Evolutionary conservation across 106 monocot species (phyloP).

Genomic region (Dactylorhiza incarnata): DNA sequence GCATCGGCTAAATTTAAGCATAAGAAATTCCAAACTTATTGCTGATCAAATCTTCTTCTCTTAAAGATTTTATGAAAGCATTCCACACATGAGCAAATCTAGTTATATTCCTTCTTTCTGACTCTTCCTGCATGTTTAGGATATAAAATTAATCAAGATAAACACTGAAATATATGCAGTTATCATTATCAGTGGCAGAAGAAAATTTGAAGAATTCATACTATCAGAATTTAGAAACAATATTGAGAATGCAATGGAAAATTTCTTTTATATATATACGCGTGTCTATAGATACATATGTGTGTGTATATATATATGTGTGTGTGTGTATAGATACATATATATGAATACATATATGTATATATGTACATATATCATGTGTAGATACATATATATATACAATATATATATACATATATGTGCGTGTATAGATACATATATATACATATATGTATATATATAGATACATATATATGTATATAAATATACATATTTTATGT

Average conservation of each 20-base stretch:
- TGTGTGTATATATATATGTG: no score
- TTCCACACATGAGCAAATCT: slow-evolving; percentile 91
- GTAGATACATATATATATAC: no score
- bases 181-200: slow-evolving; percentile 1
- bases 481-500: no score
- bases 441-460: no score
- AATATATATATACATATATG: no score
- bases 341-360: no score
- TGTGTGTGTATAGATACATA: no score
- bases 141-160: slow-evolving; percentile 7
- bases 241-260: not conserved
- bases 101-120: slow-evolving; percentile 49
- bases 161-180: not conserved
- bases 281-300: no score
- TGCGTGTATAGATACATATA: no score
- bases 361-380: no score
- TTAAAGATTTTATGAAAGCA: slow-evolving; percentile 62
- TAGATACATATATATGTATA: no score
- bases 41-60: slow-evolving; percentile 81
- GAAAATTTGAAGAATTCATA: not conserved
- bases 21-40: slow-evolving; percentile 33
- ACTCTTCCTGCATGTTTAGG: slow-evolving; percentile 51
- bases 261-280: no score
- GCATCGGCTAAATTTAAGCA: not conserved
- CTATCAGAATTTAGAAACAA: not conserved